Evolutionary conservation across 2,329 filamentous ascomycete species (phyloP).

Genomic region (Sclerotinia subarctica): DNA sequence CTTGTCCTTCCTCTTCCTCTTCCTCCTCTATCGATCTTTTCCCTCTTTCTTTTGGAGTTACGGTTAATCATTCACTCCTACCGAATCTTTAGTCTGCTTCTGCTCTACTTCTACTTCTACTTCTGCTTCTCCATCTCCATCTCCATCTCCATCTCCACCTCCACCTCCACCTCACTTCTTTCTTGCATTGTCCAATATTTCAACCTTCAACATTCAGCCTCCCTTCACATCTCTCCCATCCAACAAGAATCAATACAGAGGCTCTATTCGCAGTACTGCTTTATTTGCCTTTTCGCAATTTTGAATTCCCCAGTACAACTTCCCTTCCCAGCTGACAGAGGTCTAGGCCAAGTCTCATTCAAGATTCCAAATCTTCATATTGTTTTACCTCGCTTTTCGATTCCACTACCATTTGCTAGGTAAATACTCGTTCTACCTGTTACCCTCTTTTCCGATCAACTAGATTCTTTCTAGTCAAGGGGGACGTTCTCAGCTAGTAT

Average conservation of each 20-base stretch:
- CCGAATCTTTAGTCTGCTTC: neutral
- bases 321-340: neutral
- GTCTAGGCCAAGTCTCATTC: neutral
- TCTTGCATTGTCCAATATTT: neutral
- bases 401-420: neutral
- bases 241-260: neutral
- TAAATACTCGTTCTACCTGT: too few species aligned
- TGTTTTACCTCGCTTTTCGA: neutral
- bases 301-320: neutral
- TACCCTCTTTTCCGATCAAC: neutral
- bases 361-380: neutral
- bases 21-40: neutral
- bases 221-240: neutral
- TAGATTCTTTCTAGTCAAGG: neutral
- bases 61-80: neutral
- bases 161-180: neutral
- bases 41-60: neutral
- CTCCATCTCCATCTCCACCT: neutral
- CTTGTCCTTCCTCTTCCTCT: too few species aligned
- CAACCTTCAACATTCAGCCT: neutral
- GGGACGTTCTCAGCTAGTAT: neutral
- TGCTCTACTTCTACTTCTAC: too few species aligned
- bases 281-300: neutral
- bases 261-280: neutral
- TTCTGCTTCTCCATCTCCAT: too few species aligned